A percentile compares a stretch with the other conserved stretches of the same genome.
Evolutionary conservation across 1,284 basidiomycete species (phyloP).

Genomic region (Cryptococcus sp.): DNA sequence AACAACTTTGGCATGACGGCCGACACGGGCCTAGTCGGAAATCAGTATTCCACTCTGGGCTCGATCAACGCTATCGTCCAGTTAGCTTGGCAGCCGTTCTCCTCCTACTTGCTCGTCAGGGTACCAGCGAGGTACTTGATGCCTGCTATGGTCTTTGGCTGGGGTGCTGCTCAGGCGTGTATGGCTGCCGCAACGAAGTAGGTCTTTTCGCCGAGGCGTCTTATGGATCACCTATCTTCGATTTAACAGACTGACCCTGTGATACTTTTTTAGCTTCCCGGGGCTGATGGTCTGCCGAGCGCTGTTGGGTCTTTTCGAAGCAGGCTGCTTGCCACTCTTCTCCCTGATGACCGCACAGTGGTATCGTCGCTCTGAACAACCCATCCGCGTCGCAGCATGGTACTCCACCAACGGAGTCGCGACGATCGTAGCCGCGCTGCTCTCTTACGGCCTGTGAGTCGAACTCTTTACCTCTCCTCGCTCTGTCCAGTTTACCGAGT

Average conservation of each 20-base stretch:
- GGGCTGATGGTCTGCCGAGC: slow-evolving; percentile 45
- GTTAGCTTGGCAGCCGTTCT: slow-evolving; percentile 51
- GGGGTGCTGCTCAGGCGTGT: slow-evolving; percentile 40
- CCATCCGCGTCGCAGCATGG: slow-evolving; percentile 47
- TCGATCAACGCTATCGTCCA: slow-evolving; percentile 47
- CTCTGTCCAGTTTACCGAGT: not conserved
- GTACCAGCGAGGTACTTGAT: slow-evolving; percentile 45
- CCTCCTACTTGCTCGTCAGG: slow-evolving; percentile 47
- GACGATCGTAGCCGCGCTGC: slow-evolving; percentile 44
- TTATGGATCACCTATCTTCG: not conserved
- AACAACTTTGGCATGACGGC: slow-evolving; percentile 43
- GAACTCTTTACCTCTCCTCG: not conserved
- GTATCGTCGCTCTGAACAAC: slow-evolving; percentile 53
- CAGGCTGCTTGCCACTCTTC: slow-evolving; percentile 52
- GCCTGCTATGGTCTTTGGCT: slow-evolving; percentile 43
- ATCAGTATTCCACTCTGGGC: slow-evolving; percentile 42
- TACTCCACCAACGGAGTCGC: slow-evolving; percentile 52
- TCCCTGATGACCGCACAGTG: slow-evolving; percentile 52
- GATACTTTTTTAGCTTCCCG: slow-evolving; percentile 20
- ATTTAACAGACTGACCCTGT: not conserved
- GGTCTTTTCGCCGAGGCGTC: not conserved
- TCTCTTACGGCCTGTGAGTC: slow-evolving; percentile 42
- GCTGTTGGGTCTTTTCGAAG: slow-evolving; percentile 53
- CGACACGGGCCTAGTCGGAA: slow-evolving; percentile 33
- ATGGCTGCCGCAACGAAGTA: slow-evolving; percentile 39